Percentiles rank a stretch among this genome's conserved stretches.
phyloP scores from a whole-genome alignment of 31 red algal genomes.

The Endocladia muricata region DNA sequence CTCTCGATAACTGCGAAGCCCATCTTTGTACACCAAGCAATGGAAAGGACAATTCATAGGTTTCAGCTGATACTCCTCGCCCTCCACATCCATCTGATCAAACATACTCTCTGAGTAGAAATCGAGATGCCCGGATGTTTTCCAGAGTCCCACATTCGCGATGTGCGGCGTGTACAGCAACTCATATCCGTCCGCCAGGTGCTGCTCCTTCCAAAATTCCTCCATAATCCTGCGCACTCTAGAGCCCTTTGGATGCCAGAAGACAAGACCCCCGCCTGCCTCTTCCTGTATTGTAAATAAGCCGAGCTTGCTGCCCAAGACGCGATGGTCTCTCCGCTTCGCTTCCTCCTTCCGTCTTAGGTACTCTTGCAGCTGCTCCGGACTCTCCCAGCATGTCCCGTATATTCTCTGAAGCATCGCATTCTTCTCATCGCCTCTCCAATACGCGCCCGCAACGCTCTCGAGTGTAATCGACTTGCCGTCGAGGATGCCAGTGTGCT shows the following conservation, averaged over 20 bases:
- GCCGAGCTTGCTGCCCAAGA: constrained; percentile 84
- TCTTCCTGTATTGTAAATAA: constrained; percentile 96
- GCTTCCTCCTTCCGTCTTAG: constrained; percentile 91
- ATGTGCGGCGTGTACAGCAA: constrained; percentile 97
- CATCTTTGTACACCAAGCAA: constrained; percentile 89
- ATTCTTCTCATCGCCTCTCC: constrained; percentile 99
- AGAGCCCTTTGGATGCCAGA: constrained; percentile 99
- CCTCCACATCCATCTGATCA: constrained; percentile 95
- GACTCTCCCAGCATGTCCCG: constrained; percentile 90
- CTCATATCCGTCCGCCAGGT: constrained; percentile 88
- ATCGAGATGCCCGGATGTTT: constrained; percentile 96
- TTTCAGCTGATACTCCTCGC: constrained; percentile 87
- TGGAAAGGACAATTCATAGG: constrained; percentile 99
- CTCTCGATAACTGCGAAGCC: constrained; percentile 90
- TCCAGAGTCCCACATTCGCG: constrained; percentile 92
- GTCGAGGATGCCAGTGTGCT: constrained; percentile 85
- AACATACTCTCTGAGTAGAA: constrained; percentile 99
- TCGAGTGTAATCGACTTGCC: constrained; percentile 80
- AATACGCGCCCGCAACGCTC: constrained; percentile 97
- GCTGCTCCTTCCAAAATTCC: constrained; percentile 92
- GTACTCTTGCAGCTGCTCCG: constrained; percentile 91
- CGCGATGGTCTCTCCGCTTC: constrained; percentile 96
- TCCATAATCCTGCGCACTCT: constrained; percentile 86
- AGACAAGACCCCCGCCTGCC: constrained; percentile 93
- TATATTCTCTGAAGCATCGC: constrained; percentile 97